Evolutionary conservation across 345 rosid genomes (phyloP).

Genomic region (Alliaria petiolata): DNA sequence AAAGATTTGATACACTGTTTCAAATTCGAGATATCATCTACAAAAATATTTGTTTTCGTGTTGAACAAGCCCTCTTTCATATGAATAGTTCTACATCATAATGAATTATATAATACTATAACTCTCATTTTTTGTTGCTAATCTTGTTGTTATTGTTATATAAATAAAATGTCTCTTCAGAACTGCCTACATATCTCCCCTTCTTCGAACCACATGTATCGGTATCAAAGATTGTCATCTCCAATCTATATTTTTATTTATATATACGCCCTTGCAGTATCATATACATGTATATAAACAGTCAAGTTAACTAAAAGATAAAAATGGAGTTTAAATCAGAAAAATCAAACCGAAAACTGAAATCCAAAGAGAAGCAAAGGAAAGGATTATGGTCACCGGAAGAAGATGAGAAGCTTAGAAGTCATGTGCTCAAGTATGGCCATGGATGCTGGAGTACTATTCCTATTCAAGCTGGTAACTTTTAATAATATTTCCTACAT

Average conservation of each 20-base stretch:
- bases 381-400: slow-evolving; percentile 98
- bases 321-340: slow-evolving; percentile 27
- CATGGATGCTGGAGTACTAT: slow-evolving; percentile 90
- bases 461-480: slow-evolving; percentile 75
- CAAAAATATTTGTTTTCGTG: slow-evolving; percentile 21
- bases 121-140: background rate
- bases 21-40: background rate
- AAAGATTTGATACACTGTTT: slow-evolving; percentile 15
- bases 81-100: slow-evolving; percentile 8
- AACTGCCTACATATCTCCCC: slow-evolving; percentile 19
- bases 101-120: background rate
- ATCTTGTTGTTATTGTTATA: background rate
- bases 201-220: slow-evolving; percentile 9
- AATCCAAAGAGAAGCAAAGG: slow-evolving; percentile 46
- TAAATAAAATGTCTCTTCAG: background rate
- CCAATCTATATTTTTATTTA: background rate
- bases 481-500: background rate
- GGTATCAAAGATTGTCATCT: slow-evolving; percentile 15
- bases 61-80: slow-evolving; percentile 22
- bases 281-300: background rate
- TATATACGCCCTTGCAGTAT: slow-evolving; percentile 4
- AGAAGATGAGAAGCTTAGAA: slow-evolving; percentile 77
- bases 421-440: slow-evolving; percentile 61
- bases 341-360: background rate
- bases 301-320: background rate